phyloP scores from a whole-genome alignment of 1,139 yeast genomes.

The Maudiozyma humilis region DNA sequence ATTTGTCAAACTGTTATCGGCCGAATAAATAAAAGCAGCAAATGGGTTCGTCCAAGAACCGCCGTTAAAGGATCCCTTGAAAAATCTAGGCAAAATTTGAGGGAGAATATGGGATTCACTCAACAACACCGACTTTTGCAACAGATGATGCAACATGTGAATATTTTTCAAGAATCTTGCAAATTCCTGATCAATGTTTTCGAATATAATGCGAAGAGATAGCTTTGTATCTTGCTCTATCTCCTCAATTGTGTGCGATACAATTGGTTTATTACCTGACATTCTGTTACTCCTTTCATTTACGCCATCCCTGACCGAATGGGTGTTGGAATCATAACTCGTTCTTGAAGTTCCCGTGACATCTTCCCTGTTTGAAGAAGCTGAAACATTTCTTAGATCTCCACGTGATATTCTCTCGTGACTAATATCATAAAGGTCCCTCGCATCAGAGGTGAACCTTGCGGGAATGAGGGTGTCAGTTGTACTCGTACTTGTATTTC shows the following conservation, averaged over 20 bases:
- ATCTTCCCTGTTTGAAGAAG: constrained; percentile 4
- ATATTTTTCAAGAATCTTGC: constrained; percentile 14
- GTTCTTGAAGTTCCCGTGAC: not conserved
- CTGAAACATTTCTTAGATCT: constrained; percentile 5
- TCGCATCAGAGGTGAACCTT: constrained; percentile 4
- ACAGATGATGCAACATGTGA: constrained; percentile 12
- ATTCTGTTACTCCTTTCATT: not conserved
- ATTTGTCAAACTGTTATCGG: not conserved
- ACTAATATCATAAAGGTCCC: constrained; percentile 4
- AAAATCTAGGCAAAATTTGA: constrained; percentile 59
- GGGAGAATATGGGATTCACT: constrained; percentile 39
- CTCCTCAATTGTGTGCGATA: not conserved
- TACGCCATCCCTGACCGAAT: not conserved
- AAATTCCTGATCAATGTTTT: constrained; percentile 19
- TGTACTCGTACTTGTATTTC: constrained; percentile 27
- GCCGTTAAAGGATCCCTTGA: constrained; percentile 57
- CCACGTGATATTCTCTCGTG: not conserved
- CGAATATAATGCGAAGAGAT: constrained; percentile 9
- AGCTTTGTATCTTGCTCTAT: constrained; percentile 3
- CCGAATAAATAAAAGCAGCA: constrained; percentile 26
- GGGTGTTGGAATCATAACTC: constrained; percentile 1
- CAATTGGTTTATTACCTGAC: not conserved
- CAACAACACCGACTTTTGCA: constrained; percentile 18
- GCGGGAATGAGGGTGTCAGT: constrained; percentile 21
- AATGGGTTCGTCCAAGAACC: constrained; percentile 71